These are phyloP conservation scores for Sporothrix brasiliensis DNA, from an alignment of 2,329 filamentous ascomycete genomes.

Conservation along the genomic window DNA sequence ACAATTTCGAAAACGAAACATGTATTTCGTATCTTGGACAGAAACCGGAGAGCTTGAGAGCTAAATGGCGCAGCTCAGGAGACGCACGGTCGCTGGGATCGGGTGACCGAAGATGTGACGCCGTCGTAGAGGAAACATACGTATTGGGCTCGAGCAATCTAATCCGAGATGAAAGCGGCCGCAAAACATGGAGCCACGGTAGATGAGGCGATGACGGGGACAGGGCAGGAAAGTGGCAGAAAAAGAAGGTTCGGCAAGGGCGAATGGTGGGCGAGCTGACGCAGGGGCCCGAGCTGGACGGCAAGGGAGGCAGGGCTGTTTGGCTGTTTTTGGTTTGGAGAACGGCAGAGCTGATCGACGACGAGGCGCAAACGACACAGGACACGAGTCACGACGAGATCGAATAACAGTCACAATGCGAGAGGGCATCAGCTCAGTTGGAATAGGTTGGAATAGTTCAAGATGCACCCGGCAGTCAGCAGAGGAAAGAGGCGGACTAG, in stretches of 20 bases:
- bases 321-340: not conserved
- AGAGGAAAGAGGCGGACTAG: not conserved
- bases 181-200: conserved; percentile 2
- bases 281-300: conserved; percentile 22
- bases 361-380: not conserved
- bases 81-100: not conserved
- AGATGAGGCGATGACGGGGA: not conserved
- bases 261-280: conserved; percentile 25
- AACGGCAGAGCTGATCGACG: not conserved
- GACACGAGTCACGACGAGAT: not conserved
- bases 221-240: not conserved
- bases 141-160: not conserved
- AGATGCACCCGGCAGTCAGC: not conserved
- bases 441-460: not conserved
- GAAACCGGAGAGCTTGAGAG: not conserved
- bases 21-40: too few relatives aligned
- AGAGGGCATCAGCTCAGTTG: not conserved
- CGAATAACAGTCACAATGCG: not conserved
- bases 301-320: conserved; percentile 6
- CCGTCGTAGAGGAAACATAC: not conserved
- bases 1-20: not conserved
- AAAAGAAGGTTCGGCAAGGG: conserved; percentile 24
- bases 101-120: not conserved
- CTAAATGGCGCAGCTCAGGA: not conserved
- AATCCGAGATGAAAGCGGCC: conserved; percentile 5